These are phyloP conservation scores for Anaeramoeba flamelloides DNA, from an alignment of 78 protist species.

Conservation along the genomic window DNA sequence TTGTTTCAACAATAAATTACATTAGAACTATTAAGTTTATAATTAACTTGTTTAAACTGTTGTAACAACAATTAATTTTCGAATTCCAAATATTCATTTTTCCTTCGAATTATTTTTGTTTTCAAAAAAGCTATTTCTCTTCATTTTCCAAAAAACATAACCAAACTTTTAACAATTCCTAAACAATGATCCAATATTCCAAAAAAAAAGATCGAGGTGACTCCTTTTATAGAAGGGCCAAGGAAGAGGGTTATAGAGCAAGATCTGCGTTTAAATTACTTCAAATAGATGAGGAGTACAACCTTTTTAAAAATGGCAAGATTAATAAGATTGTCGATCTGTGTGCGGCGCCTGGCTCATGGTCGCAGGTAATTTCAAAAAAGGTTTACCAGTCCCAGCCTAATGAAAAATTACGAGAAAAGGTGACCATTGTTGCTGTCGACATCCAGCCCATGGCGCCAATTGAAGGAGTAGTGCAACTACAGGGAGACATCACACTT, in stretches of 20 bases:
- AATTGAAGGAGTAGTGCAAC: conserved; percentile 66
- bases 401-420: not conserved
- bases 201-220: no score
- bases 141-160: no score
- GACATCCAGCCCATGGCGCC: conserved; percentile 98
- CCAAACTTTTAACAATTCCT: no score
- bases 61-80: no score
- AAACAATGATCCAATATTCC: no score
- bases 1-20: no score
- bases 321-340: conserved; percentile 89
- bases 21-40: no score
- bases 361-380: conserved; percentile 7
- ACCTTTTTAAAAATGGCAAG: conserved; percentile 45
- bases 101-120: no score
- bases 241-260: conserved; percentile 61
- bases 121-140: no score
- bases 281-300: conserved; percentile 79
- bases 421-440: conserved; percentile 66
- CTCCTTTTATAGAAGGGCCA: conserved; percentile 49
- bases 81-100: no score
- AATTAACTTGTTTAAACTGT: no score
- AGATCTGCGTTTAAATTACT: conserved; percentile 93
- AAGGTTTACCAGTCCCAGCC: conserved; percentile 2
- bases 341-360: conserved; percentile 96
- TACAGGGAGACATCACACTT: conserved; percentile 95